These are phyloP conservation scores for Digitaria exilis DNA, from an alignment of 202 grass and related monocot genomes.

Conservation along the genomic window DNA sequence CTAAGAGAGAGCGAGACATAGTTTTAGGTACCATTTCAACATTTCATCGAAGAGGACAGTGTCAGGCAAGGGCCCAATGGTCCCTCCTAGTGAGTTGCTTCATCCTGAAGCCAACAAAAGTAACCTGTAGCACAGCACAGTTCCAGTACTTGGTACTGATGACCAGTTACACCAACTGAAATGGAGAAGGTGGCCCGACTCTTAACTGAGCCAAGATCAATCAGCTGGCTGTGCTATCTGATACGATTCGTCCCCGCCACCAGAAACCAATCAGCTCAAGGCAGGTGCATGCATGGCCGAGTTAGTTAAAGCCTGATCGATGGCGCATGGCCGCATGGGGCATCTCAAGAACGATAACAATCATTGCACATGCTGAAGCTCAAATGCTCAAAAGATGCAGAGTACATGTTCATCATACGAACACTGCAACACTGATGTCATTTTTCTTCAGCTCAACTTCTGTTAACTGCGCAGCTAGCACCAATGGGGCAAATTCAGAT, in stretches of 20 bases:
- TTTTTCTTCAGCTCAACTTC: slow-evolving; percentile 10
- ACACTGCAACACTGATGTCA: slow-evolving; percentile 6
- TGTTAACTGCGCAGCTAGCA: neutral
- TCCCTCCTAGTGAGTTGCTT: neutral
- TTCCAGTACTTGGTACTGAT: neutral
- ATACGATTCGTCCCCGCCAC: slow-evolving; percentile 4
- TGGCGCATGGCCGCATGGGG: neutral
- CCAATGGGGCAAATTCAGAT: neutral
- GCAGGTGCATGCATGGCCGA: neutral
- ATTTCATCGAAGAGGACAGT: neutral
- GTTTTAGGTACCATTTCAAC: neutral
- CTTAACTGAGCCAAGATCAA: neutral
- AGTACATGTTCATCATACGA: neutral
- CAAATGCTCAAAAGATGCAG: neutral
- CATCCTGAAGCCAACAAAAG: neutral
- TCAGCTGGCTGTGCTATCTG: neutral
- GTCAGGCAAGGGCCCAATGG: neutral
- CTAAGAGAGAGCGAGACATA: neutral
- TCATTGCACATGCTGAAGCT: slow-evolving; percentile 43
- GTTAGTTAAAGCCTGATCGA: slow-evolving; percentile 20
- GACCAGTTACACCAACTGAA: slow-evolving; percentile 7
- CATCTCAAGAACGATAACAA: neutral
- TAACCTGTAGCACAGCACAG: neutral
- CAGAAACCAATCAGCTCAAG: slow-evolving; percentile 22
- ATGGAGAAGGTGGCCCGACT: neutral